Evolutionary conservation across 2,329 filamentous ascomycete genomes (phyloP).

Genomic region (Coniochaeta prunicola): DNA sequence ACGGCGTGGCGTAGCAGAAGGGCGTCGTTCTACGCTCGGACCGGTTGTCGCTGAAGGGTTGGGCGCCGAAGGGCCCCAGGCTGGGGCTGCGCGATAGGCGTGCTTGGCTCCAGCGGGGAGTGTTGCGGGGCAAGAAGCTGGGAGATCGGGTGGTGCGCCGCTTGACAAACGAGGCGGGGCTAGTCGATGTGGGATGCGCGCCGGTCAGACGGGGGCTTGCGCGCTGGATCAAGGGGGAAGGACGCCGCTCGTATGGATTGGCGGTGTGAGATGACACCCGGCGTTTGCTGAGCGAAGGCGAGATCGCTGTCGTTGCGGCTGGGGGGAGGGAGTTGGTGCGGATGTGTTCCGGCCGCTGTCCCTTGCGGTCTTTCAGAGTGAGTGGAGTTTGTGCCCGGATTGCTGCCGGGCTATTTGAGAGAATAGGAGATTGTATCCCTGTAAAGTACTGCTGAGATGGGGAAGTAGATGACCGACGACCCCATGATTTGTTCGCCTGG

Average conservation of each 20-base stretch:
- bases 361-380: constrained; percentile 28
- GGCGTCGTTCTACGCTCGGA: constrained; percentile 42
- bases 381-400: constrained; percentile 33
- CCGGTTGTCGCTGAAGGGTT: constrained; percentile 23
- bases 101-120: constrained; percentile 45
- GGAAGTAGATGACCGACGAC: constrained; percentile 29
- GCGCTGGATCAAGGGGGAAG: constrained; percentile 26
- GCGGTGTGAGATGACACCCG: constrained; percentile 35
- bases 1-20: constrained; percentile 68
- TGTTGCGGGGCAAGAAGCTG: constrained; percentile 36
- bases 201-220: constrained; percentile 29
- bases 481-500: constrained; percentile 25
- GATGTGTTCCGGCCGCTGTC: constrained; percentile 38
- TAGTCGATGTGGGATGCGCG: constrained; percentile 9
- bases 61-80: constrained; percentile 30
- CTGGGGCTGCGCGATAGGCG: constrained; percentile 24
- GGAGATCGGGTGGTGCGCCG: constrained; percentile 51
- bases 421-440: constrained; percentile 25
- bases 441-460: constrained; percentile 33
- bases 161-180: constrained; percentile 13
- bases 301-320: constrained; percentile 21
- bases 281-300: constrained; percentile 33
- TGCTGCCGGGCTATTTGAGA: constrained; percentile 25
- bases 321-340: constrained; percentile 48
- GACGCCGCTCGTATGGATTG: constrained; percentile 26